Evolutionary conservation across 441 rosid species (phyloP).

Genomic region (Gossypium davidsonii): DNA sequence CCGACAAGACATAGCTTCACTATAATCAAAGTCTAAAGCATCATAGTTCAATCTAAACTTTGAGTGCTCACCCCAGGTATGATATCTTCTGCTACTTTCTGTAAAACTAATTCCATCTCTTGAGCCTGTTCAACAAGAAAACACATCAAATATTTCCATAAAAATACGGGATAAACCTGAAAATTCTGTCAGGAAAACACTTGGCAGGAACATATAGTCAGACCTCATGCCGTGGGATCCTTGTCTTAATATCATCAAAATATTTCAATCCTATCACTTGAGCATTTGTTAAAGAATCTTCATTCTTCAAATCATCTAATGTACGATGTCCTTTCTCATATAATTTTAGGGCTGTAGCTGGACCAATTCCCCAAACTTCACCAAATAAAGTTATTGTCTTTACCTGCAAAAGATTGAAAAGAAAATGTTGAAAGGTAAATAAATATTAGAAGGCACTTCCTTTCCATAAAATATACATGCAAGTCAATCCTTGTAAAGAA

Average conservation of each 20-base stretch:
- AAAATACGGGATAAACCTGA: constrained; percentile 9
- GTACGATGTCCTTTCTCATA: constrained; percentile 84
- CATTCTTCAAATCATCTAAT: constrained; percentile 71
- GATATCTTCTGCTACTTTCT: constrained; percentile 62
- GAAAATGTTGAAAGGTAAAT: constrained; percentile 3
- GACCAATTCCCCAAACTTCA: constrained; percentile 97
- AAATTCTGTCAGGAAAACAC: constrained; percentile 4
- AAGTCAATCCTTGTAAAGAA: not conserved
- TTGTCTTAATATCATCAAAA: constrained; percentile 73
- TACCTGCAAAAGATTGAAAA: constrained; percentile 45
- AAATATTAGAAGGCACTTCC: constrained; percentile 3
- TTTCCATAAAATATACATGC: not conserved
- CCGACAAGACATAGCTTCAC: not conserved
- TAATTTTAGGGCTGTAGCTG: constrained; percentile 83
- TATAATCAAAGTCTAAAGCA: not conserved
- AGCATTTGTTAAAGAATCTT: constrained; percentile 66
- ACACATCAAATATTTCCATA: not conserved
- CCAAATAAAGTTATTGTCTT: constrained; percentile 73
- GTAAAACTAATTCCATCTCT: constrained; percentile 77
- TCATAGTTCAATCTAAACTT: constrained; percentile 14
- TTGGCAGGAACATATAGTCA: constrained; percentile 16
- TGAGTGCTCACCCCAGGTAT: constrained; percentile 64
- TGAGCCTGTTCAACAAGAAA: constrained; percentile 44
- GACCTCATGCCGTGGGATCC: constrained; percentile 90
- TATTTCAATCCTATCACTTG: constrained; percentile 83